Evolutionary conservation across 106 monocot species (phyloP).

Genomic region (Dendrobium catenatum): DNA sequence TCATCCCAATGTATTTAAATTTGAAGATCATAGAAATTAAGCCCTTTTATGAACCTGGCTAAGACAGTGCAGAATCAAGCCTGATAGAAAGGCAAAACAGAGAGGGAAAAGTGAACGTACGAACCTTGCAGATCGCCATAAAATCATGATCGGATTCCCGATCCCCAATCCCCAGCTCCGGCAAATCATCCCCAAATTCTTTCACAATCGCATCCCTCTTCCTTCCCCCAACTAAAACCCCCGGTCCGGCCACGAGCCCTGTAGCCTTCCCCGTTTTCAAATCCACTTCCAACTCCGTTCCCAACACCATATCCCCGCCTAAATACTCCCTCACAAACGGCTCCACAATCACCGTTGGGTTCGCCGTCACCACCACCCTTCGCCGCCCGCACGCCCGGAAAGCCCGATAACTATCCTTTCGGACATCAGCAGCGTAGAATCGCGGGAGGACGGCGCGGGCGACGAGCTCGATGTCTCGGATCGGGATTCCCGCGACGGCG

Average conservation of each 20-base stretch:
- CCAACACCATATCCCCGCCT: conserved; percentile 62
- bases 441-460: conserved; percentile 68
- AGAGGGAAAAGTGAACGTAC: neutral
- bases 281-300: conserved; percentile 70
- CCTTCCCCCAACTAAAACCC: conserved; percentile 54
- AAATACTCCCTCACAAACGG: conserved; percentile 66
- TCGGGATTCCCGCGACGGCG: conserved; percentile 37
- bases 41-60: too few species aligned
- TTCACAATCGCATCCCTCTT: conserved; percentile 40
- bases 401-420: conserved; percentile 50
- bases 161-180: conserved; percentile 73
- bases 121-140: conserved; percentile 86
- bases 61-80: neutral
- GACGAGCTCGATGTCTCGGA: conserved; percentile 53
- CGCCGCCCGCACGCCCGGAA: conserved; percentile 46
- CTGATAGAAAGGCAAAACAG: neutral
- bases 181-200: conserved; percentile 39
- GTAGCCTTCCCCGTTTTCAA: conserved; percentile 41
- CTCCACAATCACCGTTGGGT: conserved; percentile 74
- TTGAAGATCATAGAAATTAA: too few species aligned
- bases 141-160: conserved; percentile 65
- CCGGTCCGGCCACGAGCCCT: conserved; percentile 30
- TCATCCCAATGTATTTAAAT: too few species aligned
- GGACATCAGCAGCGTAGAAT: conserved; percentile 67
- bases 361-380: conserved; percentile 80